Evolutionary conservation across 164 flowering plant genomes (phyloP).

Genomic region (Chimonanthus praecox): DNA sequence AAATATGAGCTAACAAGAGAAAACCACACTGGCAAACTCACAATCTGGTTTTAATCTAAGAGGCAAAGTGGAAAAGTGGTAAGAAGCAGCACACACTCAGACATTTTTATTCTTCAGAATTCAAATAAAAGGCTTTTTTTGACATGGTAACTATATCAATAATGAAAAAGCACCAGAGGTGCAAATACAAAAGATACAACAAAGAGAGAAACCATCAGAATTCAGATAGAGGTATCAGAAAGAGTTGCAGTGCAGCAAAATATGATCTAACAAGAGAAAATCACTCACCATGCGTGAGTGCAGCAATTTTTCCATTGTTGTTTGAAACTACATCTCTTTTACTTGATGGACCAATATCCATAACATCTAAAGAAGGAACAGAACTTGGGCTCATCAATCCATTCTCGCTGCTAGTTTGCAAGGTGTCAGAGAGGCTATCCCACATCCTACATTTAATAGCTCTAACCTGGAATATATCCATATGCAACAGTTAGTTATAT

Average conservation of each 20-base stretch:
- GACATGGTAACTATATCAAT: too few species aligned
- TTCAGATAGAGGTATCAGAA: neutral
- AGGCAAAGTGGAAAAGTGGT: too few species aligned
- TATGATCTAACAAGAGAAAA: neutral
- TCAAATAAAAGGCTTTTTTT: too few species aligned
- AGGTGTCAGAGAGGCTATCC: conserved; percentile 72
- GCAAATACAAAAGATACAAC: neutral
- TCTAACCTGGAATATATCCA: conserved; percentile 42
- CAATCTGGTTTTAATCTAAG: too few species aligned
- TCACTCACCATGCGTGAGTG: conserved; percentile 28
- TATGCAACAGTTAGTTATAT: neutral
- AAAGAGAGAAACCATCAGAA: neutral
- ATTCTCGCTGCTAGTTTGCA: conserved; percentile 34
- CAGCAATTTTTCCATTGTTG: conserved; percentile 10
- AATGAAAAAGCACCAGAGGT: too few species aligned
- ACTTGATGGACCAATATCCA: conserved; percentile 47
- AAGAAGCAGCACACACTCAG: too few species aligned
- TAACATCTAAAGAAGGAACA: conserved; percentile 27
- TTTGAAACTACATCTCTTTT: conserved; percentile 17
- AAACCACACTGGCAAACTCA: too few species aligned
- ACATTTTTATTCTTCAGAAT: too few species aligned
- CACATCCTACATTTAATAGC: conserved; percentile 78
- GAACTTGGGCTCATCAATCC: conserved; percentile 14
- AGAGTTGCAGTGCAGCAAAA: neutral
- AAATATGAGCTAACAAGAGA: too few species aligned